Evolutionary conservation across 805 yeast species (phyloP).

Genomic region (Tetrapisispora taiwanensis): DNA sequence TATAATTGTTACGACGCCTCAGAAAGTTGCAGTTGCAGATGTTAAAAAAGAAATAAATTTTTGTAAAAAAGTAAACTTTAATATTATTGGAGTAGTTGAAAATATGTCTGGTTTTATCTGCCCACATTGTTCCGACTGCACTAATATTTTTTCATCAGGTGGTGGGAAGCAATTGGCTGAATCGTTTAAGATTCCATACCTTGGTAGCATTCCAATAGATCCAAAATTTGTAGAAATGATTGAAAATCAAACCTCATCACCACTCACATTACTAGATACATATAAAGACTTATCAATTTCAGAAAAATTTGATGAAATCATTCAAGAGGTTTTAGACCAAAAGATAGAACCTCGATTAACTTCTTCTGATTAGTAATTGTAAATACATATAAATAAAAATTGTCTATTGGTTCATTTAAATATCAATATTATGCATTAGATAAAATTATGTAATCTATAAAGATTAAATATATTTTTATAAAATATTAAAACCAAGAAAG

Average conservation of each 20-base stretch:
- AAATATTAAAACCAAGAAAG: no score
- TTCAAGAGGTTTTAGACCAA: constrained; percentile 24
- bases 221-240: constrained; percentile 82
- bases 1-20: constrained; percentile 93
- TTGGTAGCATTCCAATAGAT: constrained; percentile 89
- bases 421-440: no score
- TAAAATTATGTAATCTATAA: no score
- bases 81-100: constrained; percentile 78
- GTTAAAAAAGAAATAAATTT: constrained; percentile 90
- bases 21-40: constrained; percentile 84
- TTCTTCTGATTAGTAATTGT: no score
- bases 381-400: no score
- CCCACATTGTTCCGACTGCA: constrained; percentile 86
- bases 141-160: constrained; percentile 85
- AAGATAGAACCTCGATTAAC: neutral
- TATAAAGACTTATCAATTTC: constrained; percentile 28
- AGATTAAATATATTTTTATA: no score
- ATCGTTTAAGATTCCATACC: constrained; percentile 49
- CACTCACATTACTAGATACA: constrained; percentile 26
- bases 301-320: constrained; percentile 39
- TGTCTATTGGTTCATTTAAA: no score
- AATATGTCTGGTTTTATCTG: constrained; percentile 97
- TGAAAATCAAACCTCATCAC: constrained; percentile 41
- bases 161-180: constrained; percentile 76
- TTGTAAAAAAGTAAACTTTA: constrained; percentile 74